Evolutionary conservation across 306 rosid genomes (phyloP), one percentile per base, ranked within the genome.

Genomic region (Delonix regia): DNA sequence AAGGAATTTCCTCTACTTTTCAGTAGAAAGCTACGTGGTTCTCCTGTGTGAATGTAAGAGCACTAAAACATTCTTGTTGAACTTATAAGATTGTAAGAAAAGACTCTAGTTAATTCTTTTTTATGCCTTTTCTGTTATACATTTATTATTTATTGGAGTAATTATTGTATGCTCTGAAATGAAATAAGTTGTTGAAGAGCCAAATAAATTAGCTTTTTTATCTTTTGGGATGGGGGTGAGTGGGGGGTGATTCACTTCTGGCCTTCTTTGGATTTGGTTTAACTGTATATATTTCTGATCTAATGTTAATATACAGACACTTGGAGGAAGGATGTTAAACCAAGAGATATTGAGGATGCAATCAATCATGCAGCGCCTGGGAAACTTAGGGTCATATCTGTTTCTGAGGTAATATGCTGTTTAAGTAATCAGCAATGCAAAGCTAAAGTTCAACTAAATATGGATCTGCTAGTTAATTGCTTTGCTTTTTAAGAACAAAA

Each of bases 241-340:
- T 30, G 64, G 34, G 18, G 36, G 18, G 48, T 1, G 67, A 34
- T 55, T 78, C 53, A 57, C 15, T 59, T 77, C 12, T 28, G 45
- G 36, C 48, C 18, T 61, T 55, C 27, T 56, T 69, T 33, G 56
- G 81, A 52, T 48, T 80, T 62, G 60, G 62, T 65, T 9, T 48
- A n/a, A n/a, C n/a, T n/a, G n/a, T n/a, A 7, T 60, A 16, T 16
- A 62, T 55, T 9, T 13, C 78, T 83, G 76, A 83, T 57, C 51
- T 61, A 13, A 38, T 67, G 33, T 56, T 68, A 28, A n/a, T 57
- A 41, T 62, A 66, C 83, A 94, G 99, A 88, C 88, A 90, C 97
- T 69, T 94, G 99, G 99, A 90, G 87, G 75, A 91, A 85, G 81
- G 97, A 89, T 88, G 86, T 92, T 78, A 83, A 77, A 69, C 83